A percentile compares a stretch with the other conserved stretches of the same genome.
These are phyloP conservation scores for Spirogloea muscicola DNA, from an alignment of 139 green algal species.

Conservation along the genomic window DNA sequence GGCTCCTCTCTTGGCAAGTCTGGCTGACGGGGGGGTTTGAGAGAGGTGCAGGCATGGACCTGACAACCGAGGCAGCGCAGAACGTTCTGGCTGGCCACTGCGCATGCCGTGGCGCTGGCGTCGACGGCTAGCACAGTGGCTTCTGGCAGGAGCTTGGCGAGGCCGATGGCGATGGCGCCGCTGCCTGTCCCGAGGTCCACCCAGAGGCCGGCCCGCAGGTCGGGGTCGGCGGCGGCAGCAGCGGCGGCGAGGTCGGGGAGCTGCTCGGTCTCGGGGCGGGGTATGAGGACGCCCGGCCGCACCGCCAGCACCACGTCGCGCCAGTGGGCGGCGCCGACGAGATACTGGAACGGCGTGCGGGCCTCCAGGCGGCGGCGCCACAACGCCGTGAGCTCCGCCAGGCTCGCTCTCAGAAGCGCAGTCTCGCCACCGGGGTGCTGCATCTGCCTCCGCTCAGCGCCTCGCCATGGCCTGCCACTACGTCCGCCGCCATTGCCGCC, in stretches of 20 bases:
- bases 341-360: conserved; percentile 84
- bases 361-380: conserved; percentile 52
- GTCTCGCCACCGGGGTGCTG: too few relatives aligned
- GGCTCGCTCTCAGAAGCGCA: conserved; percentile 18
- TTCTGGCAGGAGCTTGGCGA: conserved; percentile 59
- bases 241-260: conserved; percentile 47
- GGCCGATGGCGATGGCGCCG: conserved; percentile 73
- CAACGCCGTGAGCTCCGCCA: conserved; percentile 25
- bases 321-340: conserved; percentile 77
- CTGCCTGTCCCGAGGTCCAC: conserved; percentile 86
- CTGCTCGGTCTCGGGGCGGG: conserved; percentile 86
- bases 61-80: too few relatives aligned
- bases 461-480: too few relatives aligned
- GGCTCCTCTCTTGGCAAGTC: too few relatives aligned
- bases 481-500: too few relatives aligned
- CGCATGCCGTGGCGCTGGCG: conserved; percentile 12
- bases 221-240: not conserved
- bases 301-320: conserved; percentile 71
- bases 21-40: too few relatives aligned
- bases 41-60: too few relatives aligned
- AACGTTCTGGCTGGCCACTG: too few relatives aligned
- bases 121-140: conserved; percentile 37
- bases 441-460: too few relatives aligned
- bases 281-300: conserved; percentile 79
- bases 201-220: conserved; percentile 54